Conservation (phyloP, 2,329 filamentous ascomycete genomes). For the Leptodontidium sp. region DNA sequence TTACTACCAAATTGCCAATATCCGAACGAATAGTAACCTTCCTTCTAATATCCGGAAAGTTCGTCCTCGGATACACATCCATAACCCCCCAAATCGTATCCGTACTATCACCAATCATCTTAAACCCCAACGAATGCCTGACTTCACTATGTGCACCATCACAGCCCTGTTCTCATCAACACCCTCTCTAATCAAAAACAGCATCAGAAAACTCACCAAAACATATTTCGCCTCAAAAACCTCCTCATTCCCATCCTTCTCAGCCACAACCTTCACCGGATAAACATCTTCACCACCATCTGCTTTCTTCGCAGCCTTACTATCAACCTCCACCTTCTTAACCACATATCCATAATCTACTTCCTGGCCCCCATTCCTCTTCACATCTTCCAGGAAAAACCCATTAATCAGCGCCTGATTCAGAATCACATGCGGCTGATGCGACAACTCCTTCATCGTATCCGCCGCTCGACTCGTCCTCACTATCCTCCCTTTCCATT, state of each 20-base stretch:
- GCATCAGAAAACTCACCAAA: conserved; percentile 47
- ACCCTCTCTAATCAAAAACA: conserved; percentile 41
- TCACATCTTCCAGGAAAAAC: conserved; percentile 69
- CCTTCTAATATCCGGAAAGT: conserved; percentile 69
- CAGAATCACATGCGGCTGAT: conserved; percentile 72
- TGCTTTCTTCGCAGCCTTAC: conserved; percentile 46
- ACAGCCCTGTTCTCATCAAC: conserved; percentile 62
- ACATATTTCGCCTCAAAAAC: conserved; percentile 39
- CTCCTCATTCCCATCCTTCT: conserved; percentile 64
- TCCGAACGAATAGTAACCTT: conserved; percentile 62
- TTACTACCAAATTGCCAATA: conserved; percentile 59
- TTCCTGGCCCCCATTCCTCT: conserved; percentile 57
- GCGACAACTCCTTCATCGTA: conserved; percentile 65
- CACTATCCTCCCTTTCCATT: conserved; percentile 55
- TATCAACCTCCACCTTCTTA: conserved; percentile 61
- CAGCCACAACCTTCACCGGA: conserved; percentile 66
- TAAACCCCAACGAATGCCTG: conserved; percentile 51
- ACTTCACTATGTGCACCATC: conserved; percentile 61
- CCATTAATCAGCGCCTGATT: conserved; percentile 76
- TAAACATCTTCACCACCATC: conserved; percentile 59
- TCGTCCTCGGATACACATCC: conserved; percentile 62
- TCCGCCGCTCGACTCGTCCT: conserved; percentile 69
- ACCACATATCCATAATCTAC: conserved; percentile 69
- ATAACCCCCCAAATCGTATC: conserved; percentile 67
- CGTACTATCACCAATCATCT: conserved; percentile 66